A percentile compares a stretch with the other conserved stretches of the same genome.
Conservation (phyloP, 805 yeast species). For the Torulaspora delbrueckii region DNA sequence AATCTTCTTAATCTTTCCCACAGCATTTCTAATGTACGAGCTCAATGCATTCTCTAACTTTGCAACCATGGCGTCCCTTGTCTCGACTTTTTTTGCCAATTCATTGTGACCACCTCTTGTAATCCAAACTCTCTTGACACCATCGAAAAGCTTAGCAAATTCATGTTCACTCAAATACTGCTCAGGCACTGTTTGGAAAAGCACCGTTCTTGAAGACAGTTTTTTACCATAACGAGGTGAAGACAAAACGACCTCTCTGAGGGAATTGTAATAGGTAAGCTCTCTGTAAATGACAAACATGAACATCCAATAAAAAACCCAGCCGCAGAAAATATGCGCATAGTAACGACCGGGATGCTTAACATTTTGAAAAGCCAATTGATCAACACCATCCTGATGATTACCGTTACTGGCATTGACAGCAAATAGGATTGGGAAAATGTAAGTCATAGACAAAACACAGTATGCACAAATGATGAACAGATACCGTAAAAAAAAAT, state of each 20-base stretch:
- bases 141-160: conserved; percentile 69
- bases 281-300: conserved; percentile 79
- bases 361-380: conserved; percentile 73
- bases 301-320: conserved; percentile 69
- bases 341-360: conserved; percentile 57
- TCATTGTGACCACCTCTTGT: conserved; percentile 55
- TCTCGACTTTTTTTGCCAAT: conserved; percentile 50
- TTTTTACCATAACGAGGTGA: conserved; percentile 75
- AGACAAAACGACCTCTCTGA: conserved; percentile 71
- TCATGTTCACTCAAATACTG: conserved; percentile 66
- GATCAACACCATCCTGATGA: conserved; percentile 63
- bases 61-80: conserved; percentile 55
- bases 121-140: conserved; percentile 78
- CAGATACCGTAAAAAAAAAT: conserved; percentile 78
- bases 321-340: conserved; percentile 79
- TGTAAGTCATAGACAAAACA: conserved; percentile 48
- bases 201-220: conserved; percentile 72
- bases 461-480: conserved; percentile 50
- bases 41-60: conserved; percentile 66
- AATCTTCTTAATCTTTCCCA: conserved; percentile 57
- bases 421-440: conserved; percentile 73
- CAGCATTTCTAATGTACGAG: conserved; percentile 52
- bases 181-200: conserved; percentile 80
- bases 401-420: conserved; percentile 70
- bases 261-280: conserved; percentile 66